phyloP scores from a whole-genome alignment of 495 filamentous ascomycete genomes.

The Friedmanniomyces endolithicus region DNA sequence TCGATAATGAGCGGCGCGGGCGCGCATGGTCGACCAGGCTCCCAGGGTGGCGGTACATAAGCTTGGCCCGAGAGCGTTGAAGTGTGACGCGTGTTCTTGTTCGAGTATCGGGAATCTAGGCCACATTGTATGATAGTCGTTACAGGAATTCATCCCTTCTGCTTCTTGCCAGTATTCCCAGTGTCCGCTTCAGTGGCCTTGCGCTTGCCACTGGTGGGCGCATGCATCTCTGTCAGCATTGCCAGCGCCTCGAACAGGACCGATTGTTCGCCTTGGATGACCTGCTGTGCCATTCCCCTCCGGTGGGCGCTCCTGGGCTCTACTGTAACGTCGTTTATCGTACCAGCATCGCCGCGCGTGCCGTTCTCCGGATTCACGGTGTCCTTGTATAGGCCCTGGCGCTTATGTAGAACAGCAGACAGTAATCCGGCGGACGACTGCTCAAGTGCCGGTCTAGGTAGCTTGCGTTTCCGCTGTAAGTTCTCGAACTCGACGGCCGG shows the following conservation, averaged over 20 bases:
- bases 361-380: neutral
- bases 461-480: conserved; percentile 36
- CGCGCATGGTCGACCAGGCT: conserved; percentile 2
- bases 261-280: conserved; percentile 70
- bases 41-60: neutral
- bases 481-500: conserved; percentile 22
- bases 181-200: neutral
- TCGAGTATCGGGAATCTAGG: neutral
- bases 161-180: neutral
- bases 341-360: neutral
- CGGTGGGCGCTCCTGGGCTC: conserved; percentile 22
- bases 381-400: conserved; percentile 40
- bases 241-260: conserved; percentile 33
- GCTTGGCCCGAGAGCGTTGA: neutral
- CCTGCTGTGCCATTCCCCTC: conserved; percentile 56
- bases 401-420: conserved; percentile 23
- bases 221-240: conserved; percentile 24
- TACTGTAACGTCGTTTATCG: no score
- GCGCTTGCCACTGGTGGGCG: neutral
- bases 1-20: neutral
- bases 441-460: conserved; percentile 37
- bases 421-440: conserved; percentile 32
- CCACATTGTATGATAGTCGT: neutral
- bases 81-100: neutral
- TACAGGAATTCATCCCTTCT: neutral